These are phyloP conservation scores for Obelidium mucronatum DNA, from an alignment of 192 early-diverging fungal genomes.

Conservation along the genomic window DNA sequence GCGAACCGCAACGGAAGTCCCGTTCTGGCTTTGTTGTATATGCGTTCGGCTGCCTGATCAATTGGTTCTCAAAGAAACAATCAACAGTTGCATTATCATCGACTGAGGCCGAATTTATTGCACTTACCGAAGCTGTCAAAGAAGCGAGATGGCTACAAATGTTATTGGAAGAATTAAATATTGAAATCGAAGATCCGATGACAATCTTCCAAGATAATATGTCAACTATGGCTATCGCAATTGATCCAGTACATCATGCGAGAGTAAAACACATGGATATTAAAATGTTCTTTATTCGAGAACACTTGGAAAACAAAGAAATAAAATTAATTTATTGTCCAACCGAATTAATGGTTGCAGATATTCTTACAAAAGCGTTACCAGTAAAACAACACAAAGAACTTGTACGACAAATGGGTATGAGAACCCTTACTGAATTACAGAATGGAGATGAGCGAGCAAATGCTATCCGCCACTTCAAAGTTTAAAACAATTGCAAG, in stretches of 20 bases:
- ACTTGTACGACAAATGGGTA: too few species aligned
- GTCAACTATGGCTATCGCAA: slow-evolving; percentile 14
- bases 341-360: too few species aligned
- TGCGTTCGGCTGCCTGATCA: slow-evolving; percentile 8
- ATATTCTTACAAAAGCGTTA: too few species aligned
- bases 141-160: slow-evolving; percentile 24
- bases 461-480: too few species aligned
- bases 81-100: too few species aligned
- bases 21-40: slow-evolving; percentile 22
- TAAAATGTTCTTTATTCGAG: slow-evolving; percentile 35
- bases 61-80: slow-evolving; percentile 19
- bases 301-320: slow-evolving; percentile 14
- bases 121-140: slow-evolving; percentile 13
- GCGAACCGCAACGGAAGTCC: slow-evolving; percentile 12
- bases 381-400: too few species aligned
- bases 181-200: not conserved
- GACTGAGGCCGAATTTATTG: too few species aligned
- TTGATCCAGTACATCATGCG: slow-evolving; percentile 33
- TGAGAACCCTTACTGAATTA: too few species aligned
- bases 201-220: slow-evolving; percentile 18
- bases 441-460: too few species aligned
- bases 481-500: too few species aligned
- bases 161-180: slow-evolving; percentile 30
- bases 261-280: slow-evolving; percentile 47
- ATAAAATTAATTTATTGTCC: too few species aligned